Percentiles rank a stretch among this genome's conserved stretches.
Evolutionary conservation across 305 asterid species (phyloP).

Genomic region (Fraxinus sp.): DNA sequence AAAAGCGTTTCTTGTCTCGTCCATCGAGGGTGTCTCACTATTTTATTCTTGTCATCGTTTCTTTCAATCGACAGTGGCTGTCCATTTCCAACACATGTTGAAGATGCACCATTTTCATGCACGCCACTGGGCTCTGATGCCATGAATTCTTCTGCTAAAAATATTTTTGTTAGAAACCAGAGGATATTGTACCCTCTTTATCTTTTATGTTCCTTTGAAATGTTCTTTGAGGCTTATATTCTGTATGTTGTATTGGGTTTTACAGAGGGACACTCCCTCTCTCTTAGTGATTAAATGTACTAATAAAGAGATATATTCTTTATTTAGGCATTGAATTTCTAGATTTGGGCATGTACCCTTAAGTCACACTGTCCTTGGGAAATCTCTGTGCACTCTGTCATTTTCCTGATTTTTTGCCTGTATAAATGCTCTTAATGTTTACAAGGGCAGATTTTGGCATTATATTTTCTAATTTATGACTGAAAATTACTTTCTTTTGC

Average conservation of each 20-base stretch:
- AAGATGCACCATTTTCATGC: slow-evolving; percentile 22
- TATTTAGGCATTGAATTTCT: slow-evolving; percentile 29
- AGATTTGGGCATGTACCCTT: background rate
- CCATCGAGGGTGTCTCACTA: slow-evolving; percentile 76
- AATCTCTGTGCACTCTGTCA: background rate
- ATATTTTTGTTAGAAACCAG: background rate
- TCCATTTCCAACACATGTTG: slow-evolving; percentile 20
- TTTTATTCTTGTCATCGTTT: slow-evolving; percentile 34
- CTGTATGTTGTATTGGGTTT: slow-evolving; percentile 5
- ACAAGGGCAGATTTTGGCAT: background rate
- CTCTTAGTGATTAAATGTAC: slow-evolving; percentile 29
- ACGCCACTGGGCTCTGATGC: slow-evolving; percentile 27
- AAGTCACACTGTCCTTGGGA: background rate
- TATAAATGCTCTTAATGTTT: slow-evolving; percentile 4
- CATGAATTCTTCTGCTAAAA: slow-evolving; percentile 26
- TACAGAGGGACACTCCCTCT: background rate
- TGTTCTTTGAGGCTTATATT: slow-evolving; percentile 6
- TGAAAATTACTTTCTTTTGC: background rate
- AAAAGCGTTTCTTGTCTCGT: slow-evolving; percentile 61
- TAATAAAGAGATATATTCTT: slow-evolving; percentile 25
- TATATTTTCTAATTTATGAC: background rate
- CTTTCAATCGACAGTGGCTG: slow-evolving; percentile 28
- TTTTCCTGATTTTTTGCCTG: background rate
- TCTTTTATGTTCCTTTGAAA: background rate
- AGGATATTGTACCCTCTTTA: background rate